These are phyloP conservation scores for Truncatella angustata DNA, from an alignment of 2,329 filamentous ascomycete species.

Conservation along the genomic window DNA sequence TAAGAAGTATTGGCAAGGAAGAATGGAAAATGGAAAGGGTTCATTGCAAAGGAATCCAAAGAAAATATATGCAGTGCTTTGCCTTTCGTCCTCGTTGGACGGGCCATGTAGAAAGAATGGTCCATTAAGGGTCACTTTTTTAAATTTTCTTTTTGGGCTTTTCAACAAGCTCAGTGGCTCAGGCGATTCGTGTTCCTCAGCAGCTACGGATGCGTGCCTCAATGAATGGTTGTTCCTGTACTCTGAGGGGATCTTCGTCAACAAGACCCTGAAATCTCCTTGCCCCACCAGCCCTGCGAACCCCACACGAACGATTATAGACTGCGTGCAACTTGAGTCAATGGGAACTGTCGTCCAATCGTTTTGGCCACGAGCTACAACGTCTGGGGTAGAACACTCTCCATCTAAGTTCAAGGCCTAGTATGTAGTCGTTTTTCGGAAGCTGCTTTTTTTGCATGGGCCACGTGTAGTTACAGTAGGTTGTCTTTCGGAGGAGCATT, in stretches of 20 bases:
- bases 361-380: slow-evolving; percentile 11
- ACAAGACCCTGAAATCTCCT: slow-evolving; percentile 3
- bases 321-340: not conserved
- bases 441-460: not conserved
- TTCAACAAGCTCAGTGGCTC: too few relatives aligned
- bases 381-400: slow-evolving; percentile 6
- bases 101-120: too few relatives aligned
- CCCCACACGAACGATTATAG: slow-evolving; percentile 3
- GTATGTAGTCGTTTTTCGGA: too few relatives aligned
- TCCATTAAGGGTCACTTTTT: too few relatives aligned
- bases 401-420: too few relatives aligned
- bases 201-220: not conserved
- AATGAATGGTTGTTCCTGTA: slow-evolving; percentile 1
- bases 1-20: slow-evolving; percentile 1
- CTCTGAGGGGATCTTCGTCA: not conserved
- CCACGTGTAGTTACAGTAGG: not conserved
- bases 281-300: slow-evolving; percentile 6
- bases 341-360: slow-evolving; percentile 11
- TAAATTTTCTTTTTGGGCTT: too few relatives aligned
- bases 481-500: too few relatives aligned
- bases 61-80: slow-evolving; percentile 8
- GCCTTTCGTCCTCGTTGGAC: too few relatives aligned
- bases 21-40: not conserved
- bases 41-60: not conserved
- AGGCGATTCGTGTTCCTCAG: not conserved